Conservation (phyloP, 306 rosid species). For the Rubus parviflorus region DNA sequence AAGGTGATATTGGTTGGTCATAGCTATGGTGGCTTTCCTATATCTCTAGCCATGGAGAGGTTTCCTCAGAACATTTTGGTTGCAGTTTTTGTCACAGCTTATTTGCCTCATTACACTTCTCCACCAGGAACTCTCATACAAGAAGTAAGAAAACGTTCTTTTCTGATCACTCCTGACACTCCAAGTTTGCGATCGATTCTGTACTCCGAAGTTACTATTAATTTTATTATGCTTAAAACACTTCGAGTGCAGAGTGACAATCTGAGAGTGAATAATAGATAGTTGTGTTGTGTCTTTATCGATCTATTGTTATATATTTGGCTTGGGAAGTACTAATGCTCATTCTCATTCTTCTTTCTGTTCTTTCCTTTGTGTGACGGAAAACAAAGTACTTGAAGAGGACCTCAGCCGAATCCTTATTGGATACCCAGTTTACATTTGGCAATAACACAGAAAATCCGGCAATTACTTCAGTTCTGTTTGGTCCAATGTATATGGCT, state of each 20-base stretch:
- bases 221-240: not conserved
- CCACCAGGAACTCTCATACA: conserved; percentile 26
- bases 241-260: not conserved
- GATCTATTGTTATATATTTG: not conserved
- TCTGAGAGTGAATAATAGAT: not conserved
- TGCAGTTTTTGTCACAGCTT: conserved; percentile 49
- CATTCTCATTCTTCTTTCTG: not conserved
- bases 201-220: not conserved
- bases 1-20: conserved; percentile 49
- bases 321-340: not conserved
- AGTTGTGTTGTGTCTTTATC: not conserved
- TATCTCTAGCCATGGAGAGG: conserved; percentile 51
- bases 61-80: conserved; percentile 39
- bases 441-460: conserved; percentile 7
- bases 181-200: not conserved
- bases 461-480: conserved; percentile 16
- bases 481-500: conserved; percentile 27
- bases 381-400: conserved; percentile 26
- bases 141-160: conserved; percentile 16
- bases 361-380: not conserved
- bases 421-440: conserved; percentile 20
- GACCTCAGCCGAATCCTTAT: conserved; percentile 18
- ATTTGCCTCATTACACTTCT: conserved; percentile 26
- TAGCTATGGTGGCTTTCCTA: conserved; percentile 45
- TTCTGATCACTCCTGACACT: no score